A percentile compares a stretch with the other conserved stretches of the same genome.
phyloP scores from a whole-genome alignment of 108 stramenopile species.

The Pseudonitzschia delicatissima region DNA sequence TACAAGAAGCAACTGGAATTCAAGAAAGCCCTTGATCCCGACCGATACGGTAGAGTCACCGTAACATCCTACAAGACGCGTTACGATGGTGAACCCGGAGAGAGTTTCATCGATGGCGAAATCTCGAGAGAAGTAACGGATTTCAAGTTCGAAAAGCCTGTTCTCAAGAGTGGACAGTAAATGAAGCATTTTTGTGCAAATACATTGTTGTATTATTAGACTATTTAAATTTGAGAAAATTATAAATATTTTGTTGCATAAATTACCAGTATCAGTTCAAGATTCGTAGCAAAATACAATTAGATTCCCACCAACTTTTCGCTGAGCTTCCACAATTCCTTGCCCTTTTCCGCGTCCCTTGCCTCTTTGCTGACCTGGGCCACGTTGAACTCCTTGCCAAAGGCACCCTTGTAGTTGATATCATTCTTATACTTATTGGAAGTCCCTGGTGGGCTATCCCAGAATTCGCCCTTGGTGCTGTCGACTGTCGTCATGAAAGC shows the following conservation, averaged over 20 bases:
- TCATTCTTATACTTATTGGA: constrained; percentile 3
- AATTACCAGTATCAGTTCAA: too few species aligned
- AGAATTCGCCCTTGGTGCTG: constrained; percentile 47
- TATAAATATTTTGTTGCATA: too few species aligned
- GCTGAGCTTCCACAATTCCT: constrained; percentile 66
- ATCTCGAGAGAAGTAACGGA: not conserved
- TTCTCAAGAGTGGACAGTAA: not conserved
- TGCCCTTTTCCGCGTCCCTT: constrained; percentile 66
- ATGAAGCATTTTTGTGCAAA: too few species aligned
- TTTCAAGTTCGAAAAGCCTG: constrained; percentile 7
- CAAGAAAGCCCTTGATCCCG: not conserved
- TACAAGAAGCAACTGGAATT: not conserved
- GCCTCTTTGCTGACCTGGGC: constrained; percentile 68
- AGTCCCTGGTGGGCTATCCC: constrained; percentile 60
- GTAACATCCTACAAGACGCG: not conserved
- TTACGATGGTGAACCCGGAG: not conserved
- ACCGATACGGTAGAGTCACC: constrained; percentile 2
- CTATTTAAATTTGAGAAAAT: too few species aligned
- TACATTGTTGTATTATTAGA: too few species aligned
- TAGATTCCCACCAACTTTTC: constrained; percentile 60
- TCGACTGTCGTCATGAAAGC: constrained; percentile 61
- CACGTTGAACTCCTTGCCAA: constrained; percentile 62
- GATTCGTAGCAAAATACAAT: too few species aligned
- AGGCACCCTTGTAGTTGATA: constrained; percentile 77
- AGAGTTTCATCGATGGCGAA: not conserved